Base-by-base conservation (phyloP, 768 basidiomycete genomes). In the Fistulinella prunicolor region DNA sequence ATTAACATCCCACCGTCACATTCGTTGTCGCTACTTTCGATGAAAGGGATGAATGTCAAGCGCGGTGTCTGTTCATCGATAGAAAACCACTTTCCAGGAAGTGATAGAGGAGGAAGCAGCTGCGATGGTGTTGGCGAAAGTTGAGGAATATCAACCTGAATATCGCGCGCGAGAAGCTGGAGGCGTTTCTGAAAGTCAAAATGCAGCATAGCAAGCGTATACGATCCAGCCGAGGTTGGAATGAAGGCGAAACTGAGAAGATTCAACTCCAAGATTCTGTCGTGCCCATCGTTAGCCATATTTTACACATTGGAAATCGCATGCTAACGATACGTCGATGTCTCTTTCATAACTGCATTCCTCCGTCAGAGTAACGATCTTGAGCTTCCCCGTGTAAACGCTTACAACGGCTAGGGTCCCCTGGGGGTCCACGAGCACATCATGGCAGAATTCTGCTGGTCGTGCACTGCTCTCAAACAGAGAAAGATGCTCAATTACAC, bases 331-430 rank as follows among this genome's bases (percentile, higher is more conserved):
- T 47, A 76, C 73, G 59, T 89, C 86, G 47, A 79, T 82, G 36
- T 86, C 80, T 13, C 66, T 61, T n/a, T 71, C 68, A 30, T 78
- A 75, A 36, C 70, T 67, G 16, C 85, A 85, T 14, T 75, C 73
- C 43, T 79, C 71, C 13, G 58, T 54, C 19, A 92, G 63, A 12
- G 62, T 61, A 17, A 92, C 65, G 17, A 87, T 70, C 58, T 80
- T 88, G 37, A 93, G 73, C 57, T 80, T 88, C 34, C 86, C 85
- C 0, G 73, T 70, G 58, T 89, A 90, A 51, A 82, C 79, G 64
- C 79, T 82, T 20, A 78, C 80, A 17, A 87, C 68, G 3, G 79
- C 85, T 12, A 85, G 45, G 17, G 71, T 67, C 14, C 86, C 85
- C 6, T 76, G 75, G 1, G 81, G 79, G 56, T 86, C 76, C n/a